Evolutionary conservation across 495 filamentous ascomycete genomes (phyloP).

Genomic region (Filosporella fistucella): DNA sequence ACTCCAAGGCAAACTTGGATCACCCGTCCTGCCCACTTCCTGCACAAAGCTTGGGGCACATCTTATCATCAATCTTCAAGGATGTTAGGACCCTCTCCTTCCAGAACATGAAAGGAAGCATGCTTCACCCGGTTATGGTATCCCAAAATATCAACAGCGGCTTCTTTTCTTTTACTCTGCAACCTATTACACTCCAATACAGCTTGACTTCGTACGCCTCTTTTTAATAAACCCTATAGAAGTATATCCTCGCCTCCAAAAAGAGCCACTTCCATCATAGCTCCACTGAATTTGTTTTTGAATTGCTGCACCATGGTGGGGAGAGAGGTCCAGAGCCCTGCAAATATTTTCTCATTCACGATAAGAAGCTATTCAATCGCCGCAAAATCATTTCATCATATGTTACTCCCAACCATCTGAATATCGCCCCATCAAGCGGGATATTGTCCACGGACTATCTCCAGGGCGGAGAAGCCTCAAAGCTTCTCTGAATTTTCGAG

Average conservation of each 20-base stretch:
- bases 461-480: not conserved
- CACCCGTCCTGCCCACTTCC: too few species aligned
- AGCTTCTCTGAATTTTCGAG: not conserved
- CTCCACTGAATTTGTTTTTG: not conserved
- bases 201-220: too few species aligned
- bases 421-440: not conserved
- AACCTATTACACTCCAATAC: too few species aligned
- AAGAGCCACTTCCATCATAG: slow-evolving; percentile 13
- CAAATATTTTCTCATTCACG: too few species aligned
- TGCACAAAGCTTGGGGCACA: slow-evolving; percentile 15
- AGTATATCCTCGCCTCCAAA: slow-evolving; percentile 1
- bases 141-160: too few species aligned
- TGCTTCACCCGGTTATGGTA: not conserved
- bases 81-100: not conserved
- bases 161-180: too few species aligned
- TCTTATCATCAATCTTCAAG: slow-evolving; percentile 2
- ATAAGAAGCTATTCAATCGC: not conserved
- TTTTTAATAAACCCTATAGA: not conserved
- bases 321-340: not conserved
- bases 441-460: not conserved
- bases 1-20: too few species aligned
- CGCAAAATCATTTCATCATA: not conserved
- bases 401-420: not conserved
- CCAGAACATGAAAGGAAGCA: slow-evolving; percentile 1
- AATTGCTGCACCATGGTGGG: too few species aligned